Evolutionary conservation across 75 land plant species (phyloP).

Genomic region (Pseudotsuga menziesii): DNA sequence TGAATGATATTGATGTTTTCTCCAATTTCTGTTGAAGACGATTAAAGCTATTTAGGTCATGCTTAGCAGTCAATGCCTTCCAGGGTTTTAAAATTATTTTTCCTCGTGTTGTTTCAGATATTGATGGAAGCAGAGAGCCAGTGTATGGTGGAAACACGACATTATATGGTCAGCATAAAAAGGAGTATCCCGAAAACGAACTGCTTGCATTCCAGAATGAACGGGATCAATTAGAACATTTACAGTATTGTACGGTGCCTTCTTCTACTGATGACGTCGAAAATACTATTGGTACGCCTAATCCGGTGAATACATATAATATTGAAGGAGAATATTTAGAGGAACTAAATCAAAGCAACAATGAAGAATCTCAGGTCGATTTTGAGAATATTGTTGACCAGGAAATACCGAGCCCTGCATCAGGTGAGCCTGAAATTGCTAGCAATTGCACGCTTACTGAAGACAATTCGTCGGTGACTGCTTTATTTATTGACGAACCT

Average conservation of each 20-base stretch:
- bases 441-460: not conserved
- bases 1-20: not conserved
- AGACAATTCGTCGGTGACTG: not conserved
- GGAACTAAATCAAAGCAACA: not conserved
- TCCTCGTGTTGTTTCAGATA: not conserved
- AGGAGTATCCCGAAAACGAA: not conserved
- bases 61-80: no score
- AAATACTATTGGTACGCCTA: not conserved
- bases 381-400: not conserved
- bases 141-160: not conserved
- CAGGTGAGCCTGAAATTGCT: not conserved
- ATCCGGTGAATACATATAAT: not conserved
- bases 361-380: not conserved
- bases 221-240: not conserved
- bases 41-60: no score
- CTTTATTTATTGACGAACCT: not conserved
- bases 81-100: not conserved
- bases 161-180: not conserved
- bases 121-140: not conserved
- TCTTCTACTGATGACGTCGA: conserved; percentile 3
- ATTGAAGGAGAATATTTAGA: not conserved
- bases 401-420: not conserved
- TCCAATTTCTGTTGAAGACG: no score
- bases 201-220: not conserved
- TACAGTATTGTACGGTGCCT: not conserved